These are phyloP conservation scores for Populus alba DNA, from an alignment of 345 rosid genomes.

Conservation along the genomic window DNA sequence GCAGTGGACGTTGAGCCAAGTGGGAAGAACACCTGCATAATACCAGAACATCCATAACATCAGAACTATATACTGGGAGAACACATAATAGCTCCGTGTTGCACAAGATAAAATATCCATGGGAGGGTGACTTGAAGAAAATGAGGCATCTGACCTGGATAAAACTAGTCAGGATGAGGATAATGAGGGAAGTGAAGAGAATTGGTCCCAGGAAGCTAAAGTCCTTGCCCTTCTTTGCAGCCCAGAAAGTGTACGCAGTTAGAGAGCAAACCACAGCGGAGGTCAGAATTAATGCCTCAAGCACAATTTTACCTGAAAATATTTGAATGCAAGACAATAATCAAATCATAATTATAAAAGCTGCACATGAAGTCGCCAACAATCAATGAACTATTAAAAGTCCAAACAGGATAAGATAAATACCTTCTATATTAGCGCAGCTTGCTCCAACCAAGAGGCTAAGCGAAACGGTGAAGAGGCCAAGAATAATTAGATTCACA, in stretches of 20 bases:
- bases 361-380: background rate
- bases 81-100: background rate
- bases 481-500: conserved; percentile 73
- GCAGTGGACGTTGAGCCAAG: conserved; percentile 78
- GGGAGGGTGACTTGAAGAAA: background rate
- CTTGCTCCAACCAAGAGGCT: conserved; percentile 84
- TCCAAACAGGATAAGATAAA: conserved; percentile 10
- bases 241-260: conserved; percentile 97
- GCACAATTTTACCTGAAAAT: conserved; percentile 83
- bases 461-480: conserved; percentile 76
- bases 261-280: conserved; percentile 73
- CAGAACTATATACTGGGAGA: background rate
- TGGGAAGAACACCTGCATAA: conserved; percentile 75
- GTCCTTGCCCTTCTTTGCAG: conserved; percentile 91
- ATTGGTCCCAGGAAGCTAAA: conserved; percentile 89
- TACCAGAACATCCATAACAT: background rate
- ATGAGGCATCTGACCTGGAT: conserved; percentile 58
- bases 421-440: conserved; percentile 85
- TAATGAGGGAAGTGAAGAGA: conserved; percentile 75
- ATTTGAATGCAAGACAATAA: background rate
- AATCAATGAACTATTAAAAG: background rate
- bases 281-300: conserved; percentile 83
- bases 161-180: conserved; percentile 72
- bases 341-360: background rate
- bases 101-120: background rate